These are phyloP conservation scores for Candida anutae DNA, from an alignment of 1,139 yeast species.

Conservation along the genomic window DNA sequence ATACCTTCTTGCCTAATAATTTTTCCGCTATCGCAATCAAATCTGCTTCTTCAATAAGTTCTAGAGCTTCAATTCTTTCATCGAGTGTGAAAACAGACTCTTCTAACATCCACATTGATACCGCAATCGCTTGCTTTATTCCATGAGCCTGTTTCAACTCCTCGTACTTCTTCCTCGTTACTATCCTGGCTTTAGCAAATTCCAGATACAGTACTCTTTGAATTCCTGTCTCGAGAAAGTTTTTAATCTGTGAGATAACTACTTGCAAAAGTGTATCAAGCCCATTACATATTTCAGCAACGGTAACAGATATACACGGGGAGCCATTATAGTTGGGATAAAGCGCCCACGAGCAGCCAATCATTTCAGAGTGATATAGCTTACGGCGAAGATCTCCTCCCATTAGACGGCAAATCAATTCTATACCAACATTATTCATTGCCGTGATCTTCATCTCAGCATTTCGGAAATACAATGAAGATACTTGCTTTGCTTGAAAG, in stretches of 20 bases:
- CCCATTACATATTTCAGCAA: constrained; percentile 42
- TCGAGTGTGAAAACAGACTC: constrained; percentile 43
- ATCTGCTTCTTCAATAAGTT: constrained; percentile 15
- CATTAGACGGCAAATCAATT: constrained; percentile 41
- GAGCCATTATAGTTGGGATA: constrained; percentile 45
- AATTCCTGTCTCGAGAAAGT: constrained; percentile 7
- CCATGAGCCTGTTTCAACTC: constrained; percentile 29
- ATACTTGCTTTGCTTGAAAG: constrained; percentile 18
- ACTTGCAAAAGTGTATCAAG: constrained; percentile 18
- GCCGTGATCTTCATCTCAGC: constrained; percentile 19
- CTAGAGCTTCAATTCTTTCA: constrained; percentile 36
- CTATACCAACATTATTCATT: constrained; percentile 32
- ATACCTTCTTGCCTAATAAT: constrained; percentile 18
- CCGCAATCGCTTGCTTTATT: constrained; percentile 36
- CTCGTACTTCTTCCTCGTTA: constrained; percentile 35
- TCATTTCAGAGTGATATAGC: constrained; percentile 42
- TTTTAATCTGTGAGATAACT: constrained; percentile 13
- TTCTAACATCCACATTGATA: constrained; percentile 45
- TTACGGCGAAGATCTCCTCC: constrained; percentile 26
- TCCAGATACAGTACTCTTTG: constrained; percentile 16
- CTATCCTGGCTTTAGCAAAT: constrained; percentile 36
- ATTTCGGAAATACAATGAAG: constrained; percentile 39
- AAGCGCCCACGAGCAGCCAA: constrained; percentile 50
- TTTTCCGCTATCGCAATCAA: constrained; percentile 13
- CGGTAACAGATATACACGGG: constrained; percentile 38